Base-by-base conservation (phyloP, 306 rosid genomes). In the Parietaria judaica region DNA sequence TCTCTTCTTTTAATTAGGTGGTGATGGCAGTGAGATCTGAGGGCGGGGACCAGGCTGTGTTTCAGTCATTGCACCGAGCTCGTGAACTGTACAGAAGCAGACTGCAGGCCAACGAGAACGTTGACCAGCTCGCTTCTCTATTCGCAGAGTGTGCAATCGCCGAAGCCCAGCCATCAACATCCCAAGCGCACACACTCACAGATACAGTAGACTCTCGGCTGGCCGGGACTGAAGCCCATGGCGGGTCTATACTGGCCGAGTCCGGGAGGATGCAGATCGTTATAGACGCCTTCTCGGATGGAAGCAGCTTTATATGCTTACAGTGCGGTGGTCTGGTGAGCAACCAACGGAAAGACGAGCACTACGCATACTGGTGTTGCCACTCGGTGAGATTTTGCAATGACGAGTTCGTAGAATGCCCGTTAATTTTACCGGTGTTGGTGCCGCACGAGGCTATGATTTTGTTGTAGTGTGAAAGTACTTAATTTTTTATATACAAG, bases 141-240 rank as follows among this genome's bases (percentile, higher is more conserved):
- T 94, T 94, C 78, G 90, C 99, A 0, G 99, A 88, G 84, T 88
- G 99, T 72, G 99, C 90, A 56, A 88, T 94, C 63, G 97, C 90
- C 8, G 97, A 89, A 76, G 94, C 81, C 46, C 87, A 81, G 56
- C 97, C 97, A 52, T 59, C 31, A 66, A 49, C n/a, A n/a, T 4
- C 5, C 10, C 55, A 58, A 51, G 47, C 51, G 8, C 87, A 81
- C 74, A 70, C 74, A 38, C 66, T 75, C 12, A 57, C 76, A 4
- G 69, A 45, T 23, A 52, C 57, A 60, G 47, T 36, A 8, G 45
- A 61, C 54, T 56, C 46, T 41, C 58, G 73, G 31, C 76, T 83
- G 14, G 54, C 56, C 41, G 51, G 63, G 15, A 64, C 70, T 0
- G 87, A 80, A 65, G 82, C 75, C 72, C 79, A 71, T 4, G 94